Evolutionary conservation across 176 grass and related monocot genomes (phyloP).

Genomic region (Ensete glaucum): DNA sequence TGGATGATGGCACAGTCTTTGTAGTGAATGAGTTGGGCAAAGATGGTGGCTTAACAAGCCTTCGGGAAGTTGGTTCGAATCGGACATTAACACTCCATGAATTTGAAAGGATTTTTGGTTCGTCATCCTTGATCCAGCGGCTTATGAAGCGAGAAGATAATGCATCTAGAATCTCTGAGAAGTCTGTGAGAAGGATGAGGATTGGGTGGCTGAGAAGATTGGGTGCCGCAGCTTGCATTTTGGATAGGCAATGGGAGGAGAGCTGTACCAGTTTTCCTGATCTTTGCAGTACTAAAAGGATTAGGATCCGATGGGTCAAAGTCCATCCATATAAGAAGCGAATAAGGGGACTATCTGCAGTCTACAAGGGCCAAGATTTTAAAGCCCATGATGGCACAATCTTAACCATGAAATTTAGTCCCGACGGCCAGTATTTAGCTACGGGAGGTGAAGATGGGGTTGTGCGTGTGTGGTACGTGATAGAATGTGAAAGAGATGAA

Average conservation of each 20-base stretch:
- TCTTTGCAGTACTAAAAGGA: conserved; percentile 20
- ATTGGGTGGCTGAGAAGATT: conserved; percentile 65
- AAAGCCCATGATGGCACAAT: conserved; percentile 66
- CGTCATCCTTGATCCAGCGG: conserved; percentile 51
- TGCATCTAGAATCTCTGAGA: conserved; percentile 23
- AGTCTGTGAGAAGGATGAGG: conserved; percentile 21
- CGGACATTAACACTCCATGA: conserved; percentile 37
- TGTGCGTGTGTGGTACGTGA: conserved; percentile 66
- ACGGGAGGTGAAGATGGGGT: conserved; percentile 79
- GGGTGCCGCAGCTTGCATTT: conserved; percentile 39
- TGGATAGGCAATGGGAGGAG: conserved; percentile 26
- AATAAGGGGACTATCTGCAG: conserved; percentile 61
- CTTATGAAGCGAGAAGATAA: conserved; percentile 58
- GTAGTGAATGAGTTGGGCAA: conserved; percentile 48
- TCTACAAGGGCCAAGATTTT: conserved; percentile 70
- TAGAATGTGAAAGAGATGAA: conserved; percentile 38
- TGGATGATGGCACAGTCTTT: conserved; percentile 73
- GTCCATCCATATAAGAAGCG: conserved; percentile 50
- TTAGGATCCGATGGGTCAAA: conserved; percentile 40
- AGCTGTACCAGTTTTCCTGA: conserved; percentile 33
- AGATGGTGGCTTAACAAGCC: conserved; percentile 54
- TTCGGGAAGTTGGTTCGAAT: conserved; percentile 46
- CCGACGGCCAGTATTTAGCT: conserved; percentile 56
- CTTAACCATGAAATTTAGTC: conserved; percentile 78
- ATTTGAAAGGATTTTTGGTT: conserved; percentile 52